Evolutionary conservation across 129 eudicot species (phyloP).

Genomic region (Daucus carota): DNA sequence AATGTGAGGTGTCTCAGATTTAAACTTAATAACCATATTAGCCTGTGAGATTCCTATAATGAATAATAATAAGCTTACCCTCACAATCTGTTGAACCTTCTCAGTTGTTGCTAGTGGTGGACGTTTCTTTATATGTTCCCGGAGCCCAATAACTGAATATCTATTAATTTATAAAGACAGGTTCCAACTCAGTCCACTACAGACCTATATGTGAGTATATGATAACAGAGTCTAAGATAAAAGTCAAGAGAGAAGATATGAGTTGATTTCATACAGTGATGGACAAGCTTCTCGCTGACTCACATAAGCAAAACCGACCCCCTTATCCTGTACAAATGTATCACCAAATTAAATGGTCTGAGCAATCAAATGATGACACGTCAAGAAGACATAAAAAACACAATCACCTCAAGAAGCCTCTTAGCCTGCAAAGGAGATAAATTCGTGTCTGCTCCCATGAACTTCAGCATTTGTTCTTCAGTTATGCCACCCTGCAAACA

Average conservation of each 20-base stretch:
- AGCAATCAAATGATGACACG: conserved; percentile 9
- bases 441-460: conserved; percentile 87
- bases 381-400: conserved; percentile 14
- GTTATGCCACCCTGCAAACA: conserved; percentile 86
- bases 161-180: conserved; percentile 27
- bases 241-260: neutral
- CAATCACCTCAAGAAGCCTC: conserved; percentile 76
- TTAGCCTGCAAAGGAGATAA: conserved; percentile 80
- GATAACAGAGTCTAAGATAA: neutral
- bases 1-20: neutral
- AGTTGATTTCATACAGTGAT: conserved; percentile 60
- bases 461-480: conserved; percentile 97
- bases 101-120: conserved; percentile 96
- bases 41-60: neutral
- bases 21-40: neutral
- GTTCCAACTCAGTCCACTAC: conserved; percentile 2
- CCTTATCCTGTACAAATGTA: conserved; percentile 57
- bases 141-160: conserved; percentile 73
- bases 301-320: conserved; percentile 81
- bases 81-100: conserved; percentile 90
- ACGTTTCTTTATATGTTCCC: conserved; percentile 99
- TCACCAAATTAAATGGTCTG: neutral
- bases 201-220: neutral
- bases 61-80: conserved; percentile 37
- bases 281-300: conserved; percentile 98